phyloP scores from a whole-genome alignment of 2,329 filamentous ascomycete genomes.

The Fusarium heterosporum region DNA sequence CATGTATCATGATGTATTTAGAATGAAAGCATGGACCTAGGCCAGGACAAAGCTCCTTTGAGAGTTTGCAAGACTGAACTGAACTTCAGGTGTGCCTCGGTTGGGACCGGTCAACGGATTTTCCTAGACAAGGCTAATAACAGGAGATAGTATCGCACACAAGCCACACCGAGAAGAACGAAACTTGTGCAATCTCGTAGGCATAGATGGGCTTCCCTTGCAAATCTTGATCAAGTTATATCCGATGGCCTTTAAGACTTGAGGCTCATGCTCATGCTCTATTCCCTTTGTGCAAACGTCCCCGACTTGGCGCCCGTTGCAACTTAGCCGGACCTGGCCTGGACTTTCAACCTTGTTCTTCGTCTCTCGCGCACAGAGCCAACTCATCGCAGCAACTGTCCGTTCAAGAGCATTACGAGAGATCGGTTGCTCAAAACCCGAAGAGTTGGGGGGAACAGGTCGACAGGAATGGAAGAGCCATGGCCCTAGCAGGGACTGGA shows the following conservation, averaged over 20 bases:
- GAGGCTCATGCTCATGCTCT: conserved; percentile 29
- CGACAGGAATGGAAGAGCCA: conserved; percentile 20
- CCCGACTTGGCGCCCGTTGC: conserved; percentile 40
- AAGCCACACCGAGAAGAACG: conserved; percentile 24
- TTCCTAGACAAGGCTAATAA: conserved; percentile 2
- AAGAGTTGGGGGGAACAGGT: conserved; percentile 13
- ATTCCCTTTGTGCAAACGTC: conserved; percentile 40
- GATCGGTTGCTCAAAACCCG: conserved; percentile 21
- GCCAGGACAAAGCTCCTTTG: conserved; percentile 25
- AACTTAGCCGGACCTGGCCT: conserved; percentile 30
- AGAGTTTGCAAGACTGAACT: conserved; percentile 27
- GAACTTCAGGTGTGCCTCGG: conserved; percentile 32
- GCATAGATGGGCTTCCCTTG: conserved; percentile 16
- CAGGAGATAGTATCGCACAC: conserved; percentile 5
- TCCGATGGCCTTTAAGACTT: conserved; percentile 23
- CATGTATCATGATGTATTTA: conserved; percentile 36
- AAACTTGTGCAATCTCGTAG: conserved; percentile 28
- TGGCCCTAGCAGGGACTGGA: conserved; percentile 16
- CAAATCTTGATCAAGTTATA: conserved; percentile 28
- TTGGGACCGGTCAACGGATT: background rate
- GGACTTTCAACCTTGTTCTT: conserved; percentile 37
- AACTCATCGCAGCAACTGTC: background rate
- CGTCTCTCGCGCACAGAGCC: conserved; percentile 13
- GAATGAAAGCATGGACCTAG: conserved; percentile 31
- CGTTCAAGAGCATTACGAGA: background rate